Conservation (phyloP, 2,329 filamentous ascomycete species). For the Aspergillus amoenus region DNA sequence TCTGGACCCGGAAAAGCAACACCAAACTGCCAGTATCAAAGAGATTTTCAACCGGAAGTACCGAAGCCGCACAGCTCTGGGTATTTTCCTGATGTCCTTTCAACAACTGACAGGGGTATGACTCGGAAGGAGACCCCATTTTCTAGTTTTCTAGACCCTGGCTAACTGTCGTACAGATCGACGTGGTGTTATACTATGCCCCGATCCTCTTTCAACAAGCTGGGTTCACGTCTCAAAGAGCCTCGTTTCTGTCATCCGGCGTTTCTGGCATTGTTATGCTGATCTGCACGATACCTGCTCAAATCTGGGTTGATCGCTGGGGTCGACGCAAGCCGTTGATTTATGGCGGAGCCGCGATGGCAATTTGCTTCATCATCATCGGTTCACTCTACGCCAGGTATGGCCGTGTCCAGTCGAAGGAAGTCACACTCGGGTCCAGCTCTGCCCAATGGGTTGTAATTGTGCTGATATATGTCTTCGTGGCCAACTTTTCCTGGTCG, state of each 20-base stretch:
- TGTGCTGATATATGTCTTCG: conserved; percentile 31
- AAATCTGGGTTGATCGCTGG: conserved; percentile 31
- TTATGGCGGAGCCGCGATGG: conserved; percentile 27
- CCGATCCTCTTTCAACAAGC: conserved; percentile 32
- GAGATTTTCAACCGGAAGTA: conserved; percentile 16
- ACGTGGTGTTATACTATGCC: conserved; percentile 28
- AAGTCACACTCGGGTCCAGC: conserved; percentile 16
- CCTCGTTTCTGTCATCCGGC: conserved; percentile 29
- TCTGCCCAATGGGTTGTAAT: conserved; percentile 22
- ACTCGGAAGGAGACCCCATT: background rate
- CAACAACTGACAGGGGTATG: conserved; percentile 17
- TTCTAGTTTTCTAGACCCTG: background rate
- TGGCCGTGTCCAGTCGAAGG: conserved; percentile 13
- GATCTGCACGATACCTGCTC: conserved; percentile 29
- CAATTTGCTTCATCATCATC: conserved; percentile 16
- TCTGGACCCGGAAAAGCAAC: conserved; percentile 14
- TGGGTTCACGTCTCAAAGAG: conserved; percentile 21
- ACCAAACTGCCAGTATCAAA: conserved; percentile 10
- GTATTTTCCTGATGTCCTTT: conserved; percentile 16
- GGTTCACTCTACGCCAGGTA: conserved; percentile 15
- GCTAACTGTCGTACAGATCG: conserved; percentile 11
- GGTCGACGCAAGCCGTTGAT: conserved; percentile 29
- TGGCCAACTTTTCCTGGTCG: conserved; percentile 28
- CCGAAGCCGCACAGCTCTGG: conserved; percentile 11
- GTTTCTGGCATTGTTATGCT: conserved; percentile 30